phyloP scores from a whole-genome alignment of 192 early-diverging fungal species.

The Mortierella antarctica region DNA sequence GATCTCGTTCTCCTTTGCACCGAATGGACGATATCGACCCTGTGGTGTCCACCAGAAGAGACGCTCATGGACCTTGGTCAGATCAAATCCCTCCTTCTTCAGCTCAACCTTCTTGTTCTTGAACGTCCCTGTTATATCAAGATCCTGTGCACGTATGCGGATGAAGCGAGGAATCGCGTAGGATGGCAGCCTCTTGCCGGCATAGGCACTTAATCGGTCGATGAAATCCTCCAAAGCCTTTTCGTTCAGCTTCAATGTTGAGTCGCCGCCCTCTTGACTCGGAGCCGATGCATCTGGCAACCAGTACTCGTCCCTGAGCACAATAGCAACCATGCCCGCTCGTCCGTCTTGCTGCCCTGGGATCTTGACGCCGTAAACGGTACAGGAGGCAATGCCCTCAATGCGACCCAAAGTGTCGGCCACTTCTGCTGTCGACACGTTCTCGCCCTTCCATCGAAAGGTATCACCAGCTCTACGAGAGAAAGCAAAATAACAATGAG shows the following conservation, averaged over 20 bases:
- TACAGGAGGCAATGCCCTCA: constrained; percentile 64
- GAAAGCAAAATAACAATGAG: constrained; percentile 56
- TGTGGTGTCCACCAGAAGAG: constrained; percentile 35
- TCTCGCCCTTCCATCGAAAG: constrained; percentile 74
- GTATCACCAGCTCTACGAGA: constrained; percentile 67
- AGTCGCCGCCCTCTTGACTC: background rate
- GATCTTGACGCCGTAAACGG: constrained; percentile 68
- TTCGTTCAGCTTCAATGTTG: constrained; percentile 10
- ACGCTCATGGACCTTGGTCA: constrained; percentile 13
- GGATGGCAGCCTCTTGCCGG: constrained; percentile 58
- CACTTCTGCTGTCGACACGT: constrained; percentile 68
- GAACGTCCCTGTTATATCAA: constrained; percentile 42
- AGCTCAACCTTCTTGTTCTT: constrained; percentile 39
- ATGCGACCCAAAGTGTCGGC: constrained; percentile 59
- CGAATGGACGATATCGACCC: constrained; percentile 17
- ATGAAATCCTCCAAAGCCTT: constrained; percentile 32
- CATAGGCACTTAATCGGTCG: constrained; percentile 42
- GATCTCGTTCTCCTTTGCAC: background rate
- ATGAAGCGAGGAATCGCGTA: constrained; percentile 75
- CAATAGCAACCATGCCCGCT: constrained; percentile 66
- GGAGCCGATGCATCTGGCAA: background rate
- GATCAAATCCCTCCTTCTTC: constrained; percentile 31
- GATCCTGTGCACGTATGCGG: constrained; percentile 58
- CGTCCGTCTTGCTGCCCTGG: constrained; percentile 63
- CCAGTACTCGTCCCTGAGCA: background rate